These are phyloP conservation scores for Clarireedia monteithiana DNA, from an alignment of 2,329 filamentous ascomycete species.

Conservation along the genomic window DNA sequence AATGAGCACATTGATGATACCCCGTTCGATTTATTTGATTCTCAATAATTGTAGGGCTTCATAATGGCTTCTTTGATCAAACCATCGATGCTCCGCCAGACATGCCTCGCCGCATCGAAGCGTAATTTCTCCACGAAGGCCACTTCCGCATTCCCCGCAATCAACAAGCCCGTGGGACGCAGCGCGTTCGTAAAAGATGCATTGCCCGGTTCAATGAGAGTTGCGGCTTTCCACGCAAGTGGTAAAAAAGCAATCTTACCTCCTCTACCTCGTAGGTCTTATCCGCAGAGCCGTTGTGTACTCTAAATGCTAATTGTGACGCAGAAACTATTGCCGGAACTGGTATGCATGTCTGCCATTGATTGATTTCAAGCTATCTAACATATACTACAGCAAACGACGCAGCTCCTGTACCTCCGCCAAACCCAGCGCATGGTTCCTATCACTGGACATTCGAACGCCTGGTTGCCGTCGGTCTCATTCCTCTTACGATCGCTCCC, in stretches of 20 bases:
- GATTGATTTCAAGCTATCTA: slow-evolving; percentile 15
- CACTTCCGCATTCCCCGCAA: slow-evolving; percentile 27
- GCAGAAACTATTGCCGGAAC: slow-evolving; percentile 68
- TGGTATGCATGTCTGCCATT: slow-evolving; percentile 42
- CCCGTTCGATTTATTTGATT: slow-evolving; percentile 2
- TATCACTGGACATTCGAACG: slow-evolving; percentile 99
- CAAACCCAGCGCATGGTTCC: slow-evolving; percentile 75
- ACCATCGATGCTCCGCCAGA: slow-evolving; percentile 40
- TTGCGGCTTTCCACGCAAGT: slow-evolving; percentile 82
- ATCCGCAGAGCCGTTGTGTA: neutral
- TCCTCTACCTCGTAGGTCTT: slow-evolving; percentile 69
- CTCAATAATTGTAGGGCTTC: slow-evolving; percentile 11
- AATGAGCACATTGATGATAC: slow-evolving; percentile 1
- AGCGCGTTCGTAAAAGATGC: slow-evolving; percentile 34
- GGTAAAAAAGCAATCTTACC: slow-evolving; percentile 70
- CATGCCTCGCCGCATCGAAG: slow-evolving; percentile 34
- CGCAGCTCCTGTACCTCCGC: slow-evolving; percentile 63
- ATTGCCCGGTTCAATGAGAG: slow-evolving; percentile 37
- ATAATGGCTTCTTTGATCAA: slow-evolving; percentile 46
- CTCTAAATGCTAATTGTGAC: slow-evolving; percentile 35
- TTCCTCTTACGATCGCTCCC: slow-evolving; percentile 82
- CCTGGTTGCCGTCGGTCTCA: slow-evolving; percentile 67
- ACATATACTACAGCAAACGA: slow-evolving; percentile 63
- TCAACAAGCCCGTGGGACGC: slow-evolving; percentile 24
- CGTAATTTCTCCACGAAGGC: slow-evolving; percentile 37